Percentiles rank a stretch among this genome's conserved stretches.
Conservation (phyloP, 495 filamentous ascomycete species). For the Ascodesmis nigricans region DNA sequence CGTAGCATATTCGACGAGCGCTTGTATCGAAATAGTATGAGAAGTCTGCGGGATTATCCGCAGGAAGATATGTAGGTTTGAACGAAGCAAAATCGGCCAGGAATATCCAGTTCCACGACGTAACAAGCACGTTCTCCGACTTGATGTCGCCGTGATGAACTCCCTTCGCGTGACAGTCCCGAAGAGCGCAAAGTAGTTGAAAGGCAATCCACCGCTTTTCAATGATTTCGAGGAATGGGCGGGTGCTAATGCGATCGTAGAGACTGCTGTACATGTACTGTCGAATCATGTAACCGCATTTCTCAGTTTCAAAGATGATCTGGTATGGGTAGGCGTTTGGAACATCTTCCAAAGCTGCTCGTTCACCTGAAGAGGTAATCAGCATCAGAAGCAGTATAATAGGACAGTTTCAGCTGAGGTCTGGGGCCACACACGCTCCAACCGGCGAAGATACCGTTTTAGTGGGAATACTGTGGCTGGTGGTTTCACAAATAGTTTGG, state of each 20-base stretch:
- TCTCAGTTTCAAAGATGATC: slow-evolving; percentile 69
- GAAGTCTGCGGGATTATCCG: slow-evolving; percentile 93
- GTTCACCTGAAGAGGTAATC: slow-evolving; percentile 40
- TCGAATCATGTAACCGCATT: slow-evolving; percentile 80
- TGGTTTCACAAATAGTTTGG: slow-evolving; percentile 87
- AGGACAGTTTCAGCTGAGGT: slow-evolving; percentile 1
- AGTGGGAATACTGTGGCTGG: slow-evolving; percentile 29
- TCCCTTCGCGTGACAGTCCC: slow-evolving; percentile 78
- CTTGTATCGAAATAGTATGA: slow-evolving; percentile 95
- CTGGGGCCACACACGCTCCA: slow-evolving; percentile 12
- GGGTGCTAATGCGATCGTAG: slow-evolving; percentile 89
- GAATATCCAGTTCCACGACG: slow-evolving; percentile 99
- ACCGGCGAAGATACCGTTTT: slow-evolving; percentile 15
- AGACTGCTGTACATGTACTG: slow-evolving; percentile 91
- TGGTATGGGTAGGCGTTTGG: slow-evolving; percentile 86
- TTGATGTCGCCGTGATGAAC: slow-evolving; percentile 98
- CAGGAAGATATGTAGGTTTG: slow-evolving; percentile 84
- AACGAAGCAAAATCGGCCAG: slow-evolving; percentile 90
- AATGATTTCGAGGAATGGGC: slow-evolving; percentile 91
- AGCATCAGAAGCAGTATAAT: slow-evolving; percentile 4
- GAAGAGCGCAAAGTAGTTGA: slow-evolving; percentile 76
- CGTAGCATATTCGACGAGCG: slow-evolving; percentile 78
- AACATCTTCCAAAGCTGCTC: slow-evolving; percentile 53
- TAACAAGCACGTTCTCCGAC: slow-evolving; percentile 86
- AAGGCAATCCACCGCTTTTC: slow-evolving; percentile 99